Conservation (phyloP, 148 eudicot genomes). For the Rhododendron henanense region DNA sequence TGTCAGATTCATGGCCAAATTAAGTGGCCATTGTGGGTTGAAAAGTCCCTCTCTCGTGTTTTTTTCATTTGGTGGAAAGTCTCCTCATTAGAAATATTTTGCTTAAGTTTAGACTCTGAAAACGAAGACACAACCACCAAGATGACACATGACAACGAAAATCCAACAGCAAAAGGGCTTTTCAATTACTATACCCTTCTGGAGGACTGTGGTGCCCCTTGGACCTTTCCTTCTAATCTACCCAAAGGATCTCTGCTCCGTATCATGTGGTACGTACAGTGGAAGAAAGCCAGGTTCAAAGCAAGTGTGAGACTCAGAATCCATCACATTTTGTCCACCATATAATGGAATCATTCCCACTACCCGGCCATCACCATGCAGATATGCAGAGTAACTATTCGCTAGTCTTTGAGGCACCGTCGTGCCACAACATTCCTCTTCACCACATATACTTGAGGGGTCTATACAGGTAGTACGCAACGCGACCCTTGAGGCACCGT, state of each 20-base stretch:
- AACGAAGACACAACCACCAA: constrained; percentile 14
- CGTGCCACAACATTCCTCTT: too few species aligned
- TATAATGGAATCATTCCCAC: background rate
- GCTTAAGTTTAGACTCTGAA: constrained; percentile 8
- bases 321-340: background rate
- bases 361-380: background rate
- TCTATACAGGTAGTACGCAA: background rate
- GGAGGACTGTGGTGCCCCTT: background rate
- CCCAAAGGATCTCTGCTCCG: background rate
- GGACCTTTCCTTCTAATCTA: background rate
- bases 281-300: background rate
- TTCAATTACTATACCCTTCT: background rate
- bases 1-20: background rate
- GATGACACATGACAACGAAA: constrained; percentile 5
- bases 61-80: background rate
- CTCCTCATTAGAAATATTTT: background rate
- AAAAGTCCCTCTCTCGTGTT: background rate
- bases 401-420: too few species aligned
- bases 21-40: background rate
- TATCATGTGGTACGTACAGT: background rate
- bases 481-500: too few species aligned
- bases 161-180: background rate
- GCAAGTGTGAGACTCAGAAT: background rate
- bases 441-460: background rate
- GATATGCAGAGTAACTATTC: too few species aligned